Evolutionary conservation across 805 yeast species (phyloP), one percentile per base, ranked within the genome.

Genomic region (Clavispora carvajalis): DNA sequence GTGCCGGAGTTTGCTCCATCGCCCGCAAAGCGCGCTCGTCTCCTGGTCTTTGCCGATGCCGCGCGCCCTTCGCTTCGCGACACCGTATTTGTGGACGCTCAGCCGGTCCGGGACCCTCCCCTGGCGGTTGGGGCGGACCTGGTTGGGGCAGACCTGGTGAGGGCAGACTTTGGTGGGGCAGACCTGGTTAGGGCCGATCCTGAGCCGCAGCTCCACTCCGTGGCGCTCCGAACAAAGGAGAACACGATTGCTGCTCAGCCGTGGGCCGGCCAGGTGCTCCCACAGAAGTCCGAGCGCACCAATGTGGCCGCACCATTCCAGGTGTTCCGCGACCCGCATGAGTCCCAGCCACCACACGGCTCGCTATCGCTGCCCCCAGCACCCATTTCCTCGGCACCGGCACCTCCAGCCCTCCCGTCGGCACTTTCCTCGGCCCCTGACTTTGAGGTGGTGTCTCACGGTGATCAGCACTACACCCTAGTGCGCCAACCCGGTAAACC

Each of bases 241-340:
- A 87, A 87, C 54, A 61, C 57, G 6, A 31, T 75, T 16, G 62
- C 65, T 2, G 69, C 88, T 1, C 66, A 63, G 7, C 73, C 81
- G 0, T 80, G 91, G 85, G 65, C 63, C 11, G 89, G 91, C 0
- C 82, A 84, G 50, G 66, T 62, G 2, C 38, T 81, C n/a, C 55
- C 61, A 17, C 83, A 79, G 50, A 56, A 61, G n/a, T 29, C 28
- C n/a, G 37, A 23, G 7, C 21, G 19, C 7, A 48, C 45, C 9
- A 35, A 24, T n/a, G 12, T 25, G 24, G 26, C 68, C 0, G 67
- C 76, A 24, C 61, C 56, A 48, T 47, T 46, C 34, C 40, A 38
- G 34, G 56, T 52, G 10, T 52, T 40, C 28, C 44, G 50, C 16
- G 54, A 48, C 28, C 43, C 40, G 22, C 34, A 31, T 7, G 18